Base-by-base conservation (phyloP, 352 stramenopile genomes). In the Phytophthora ramorum region DNA sequence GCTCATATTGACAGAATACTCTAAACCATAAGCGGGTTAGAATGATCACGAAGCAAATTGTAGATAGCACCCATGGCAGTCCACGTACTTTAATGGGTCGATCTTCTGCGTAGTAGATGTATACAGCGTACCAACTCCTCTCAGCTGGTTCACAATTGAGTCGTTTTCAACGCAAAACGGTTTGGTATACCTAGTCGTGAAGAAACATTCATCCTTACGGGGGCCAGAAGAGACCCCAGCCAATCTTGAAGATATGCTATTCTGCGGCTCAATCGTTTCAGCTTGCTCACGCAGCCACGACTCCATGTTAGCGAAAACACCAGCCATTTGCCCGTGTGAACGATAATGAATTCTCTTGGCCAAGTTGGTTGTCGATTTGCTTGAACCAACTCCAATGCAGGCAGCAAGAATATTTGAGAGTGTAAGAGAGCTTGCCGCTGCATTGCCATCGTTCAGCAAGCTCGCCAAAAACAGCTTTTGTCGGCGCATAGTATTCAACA, bases 1-100 rank as follows among this genome's bases (percentile, higher is more conserved):
- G 63, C 26, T 94, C 86, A 55, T 81, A 94, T 24, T 86, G 75
- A 58, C 86, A 94, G 34, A 92, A 44, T 22, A 88, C 72, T 61
- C 86, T 94, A 51, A 10, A 54, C 32, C 24, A 46, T 40, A 22
- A 19, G 52, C 17, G 38, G 16, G 41, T 73, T 63, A 62, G 12
- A 69, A 46, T 46, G 5, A 9, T 22, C n/a, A 46, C n/a, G 22
- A 38, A 45, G 2, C 7, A 52, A 54, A 44, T 14, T 26, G 12
- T 30, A 58, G 38, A 7, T n/a, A 65, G 13, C n/a, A 38, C 19
- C 10, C 34, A 38, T 30, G 16, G n/a, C 34, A 34, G 16, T n/a
- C 3, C 30, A 73, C 79, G 40, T 76, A 90, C 81, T 86, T 85
- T 69, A 87, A 87, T 2, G 75, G 77, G 30, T 90, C 75, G 28